These are phyloP conservation scores for Harringtonia aguacate DNA, from an alignment of 2,329 filamentous ascomycete genomes.

Conservation along the genomic window DNA sequence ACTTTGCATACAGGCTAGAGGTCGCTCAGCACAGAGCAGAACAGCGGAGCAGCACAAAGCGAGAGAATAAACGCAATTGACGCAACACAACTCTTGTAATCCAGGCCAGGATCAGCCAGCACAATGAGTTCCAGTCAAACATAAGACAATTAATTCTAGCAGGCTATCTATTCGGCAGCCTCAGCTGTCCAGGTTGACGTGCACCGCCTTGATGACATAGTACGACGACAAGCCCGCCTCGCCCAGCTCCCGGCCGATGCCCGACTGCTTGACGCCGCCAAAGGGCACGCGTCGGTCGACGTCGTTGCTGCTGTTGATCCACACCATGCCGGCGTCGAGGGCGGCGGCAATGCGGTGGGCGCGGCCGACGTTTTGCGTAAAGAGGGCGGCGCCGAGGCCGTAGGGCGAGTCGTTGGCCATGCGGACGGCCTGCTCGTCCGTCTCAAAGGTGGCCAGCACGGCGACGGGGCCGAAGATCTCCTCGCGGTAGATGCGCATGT, in stretches of 20 bases:
- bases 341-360: slow-evolving; percentile 42
- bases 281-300: slow-evolving; percentile 30
- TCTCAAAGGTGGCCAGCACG: slow-evolving; percentile 41
- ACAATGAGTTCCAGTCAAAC: too few species aligned
- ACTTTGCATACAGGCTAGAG: too few species aligned
- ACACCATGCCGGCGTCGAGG: slow-evolving; percentile 59
- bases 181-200: not conserved
- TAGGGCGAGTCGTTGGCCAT: slow-evolving; percentile 41
- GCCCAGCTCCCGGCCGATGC: slow-evolving; percentile 24
- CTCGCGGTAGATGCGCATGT: slow-evolving; percentile 35
- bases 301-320: slow-evolving; percentile 43
- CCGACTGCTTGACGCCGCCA: slow-evolving; percentile 36
- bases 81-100: too few species aligned
- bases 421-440: slow-evolving; percentile 40
- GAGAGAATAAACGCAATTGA: too few species aligned
- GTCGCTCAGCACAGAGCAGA: too few species aligned
- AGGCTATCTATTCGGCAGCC: too few species aligned
- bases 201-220: not conserved
- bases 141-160: too few species aligned
- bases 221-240: slow-evolving; percentile 60
- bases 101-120: too few species aligned
- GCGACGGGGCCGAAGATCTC: slow-evolving; percentile 49
- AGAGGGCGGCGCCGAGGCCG: slow-evolving; percentile 34
- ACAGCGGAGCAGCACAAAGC: too few species aligned
- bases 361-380: slow-evolving; percentile 51